These are phyloP conservation scores for Alternaria incomplexa DNA, from an alignment of 2,329 filamentous ascomycete genomes.

Conservation along the genomic window DNA sequence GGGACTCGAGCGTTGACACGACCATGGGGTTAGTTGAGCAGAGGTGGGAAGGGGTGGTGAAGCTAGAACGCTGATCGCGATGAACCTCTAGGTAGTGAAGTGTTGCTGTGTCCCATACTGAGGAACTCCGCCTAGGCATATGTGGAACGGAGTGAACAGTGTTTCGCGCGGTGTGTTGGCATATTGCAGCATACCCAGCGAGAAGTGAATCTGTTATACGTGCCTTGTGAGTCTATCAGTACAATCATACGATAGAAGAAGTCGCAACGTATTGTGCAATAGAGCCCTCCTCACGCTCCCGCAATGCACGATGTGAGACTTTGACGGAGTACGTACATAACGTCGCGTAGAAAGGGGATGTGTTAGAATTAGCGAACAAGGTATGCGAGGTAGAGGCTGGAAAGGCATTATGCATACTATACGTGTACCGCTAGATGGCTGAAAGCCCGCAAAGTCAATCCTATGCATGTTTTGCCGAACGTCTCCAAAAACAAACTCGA, in stretches of 20 bases:
- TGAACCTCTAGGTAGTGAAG: neutral
- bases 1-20: neutral
- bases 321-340: neutral
- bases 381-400: neutral
- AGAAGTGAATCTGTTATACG: neutral
- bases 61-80: neutral
- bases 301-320: neutral
- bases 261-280: neutral
- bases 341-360: neutral
- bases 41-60: neutral
- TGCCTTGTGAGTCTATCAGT: neutral
- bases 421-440: neutral
- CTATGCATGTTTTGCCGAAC: neutral
- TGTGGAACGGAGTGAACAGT: neutral
- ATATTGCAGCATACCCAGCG: neutral
- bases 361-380: neutral
- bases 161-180: neutral
- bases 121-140: neutral
- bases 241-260: neutral
- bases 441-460: neutral
- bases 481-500: neutral
- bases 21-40: neutral
- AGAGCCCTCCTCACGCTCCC: neutral
- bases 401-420: neutral
- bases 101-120: neutral